A percentile compares a stretch with the other conserved stretches of the same genome.
These are phyloP conservation scores for Sporothrix pallida DNA, from an alignment of 2,329 filamentous ascomycete species.

Conservation along the genomic window DNA sequence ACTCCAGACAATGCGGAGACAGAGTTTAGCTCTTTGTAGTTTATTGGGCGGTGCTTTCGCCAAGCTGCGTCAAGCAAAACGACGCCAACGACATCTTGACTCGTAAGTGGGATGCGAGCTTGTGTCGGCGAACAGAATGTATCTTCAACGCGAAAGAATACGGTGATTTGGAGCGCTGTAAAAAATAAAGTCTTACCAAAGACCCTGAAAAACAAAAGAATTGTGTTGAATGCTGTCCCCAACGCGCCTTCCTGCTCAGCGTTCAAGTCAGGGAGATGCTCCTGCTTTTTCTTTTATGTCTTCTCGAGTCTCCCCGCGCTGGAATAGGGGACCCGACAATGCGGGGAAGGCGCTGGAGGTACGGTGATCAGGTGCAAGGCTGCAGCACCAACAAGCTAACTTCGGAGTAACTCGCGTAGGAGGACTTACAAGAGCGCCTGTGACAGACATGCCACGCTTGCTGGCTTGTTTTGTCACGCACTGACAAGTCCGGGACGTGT, in stretches of 20 bases:
- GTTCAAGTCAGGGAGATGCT: background rate
- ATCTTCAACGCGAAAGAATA: too few species aligned
- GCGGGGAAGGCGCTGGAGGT: background rate
- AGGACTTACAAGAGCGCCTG: too few species aligned
- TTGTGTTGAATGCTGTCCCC: background rate
- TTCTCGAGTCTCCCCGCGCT: background rate
- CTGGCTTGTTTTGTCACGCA: too few species aligned
- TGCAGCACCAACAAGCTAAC: background rate
- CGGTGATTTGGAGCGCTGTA: too few species aligned
- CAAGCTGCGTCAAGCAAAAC: background rate
- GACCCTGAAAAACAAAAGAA: background rate
- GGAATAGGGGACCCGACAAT: slow-evolving; percentile 19
- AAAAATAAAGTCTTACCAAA: background rate
- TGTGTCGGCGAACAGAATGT: too few species aligned
- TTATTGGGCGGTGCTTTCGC: background rate
- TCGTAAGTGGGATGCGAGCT: background rate
- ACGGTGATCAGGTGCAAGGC: background rate
- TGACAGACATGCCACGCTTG: too few species aligned
- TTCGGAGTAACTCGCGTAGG: too few species aligned
- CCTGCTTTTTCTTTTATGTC: background rate
- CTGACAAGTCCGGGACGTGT: slow-evolving; percentile 2
- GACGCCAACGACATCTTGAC: slow-evolving; percentile 21
- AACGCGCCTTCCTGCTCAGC: background rate
- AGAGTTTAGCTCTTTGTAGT: background rate
- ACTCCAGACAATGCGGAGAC: slow-evolving; percentile 7